phyloP scores from a whole-genome alignment of 352 stramenopile genomes.

The Phytopythium sindhum region DNA sequence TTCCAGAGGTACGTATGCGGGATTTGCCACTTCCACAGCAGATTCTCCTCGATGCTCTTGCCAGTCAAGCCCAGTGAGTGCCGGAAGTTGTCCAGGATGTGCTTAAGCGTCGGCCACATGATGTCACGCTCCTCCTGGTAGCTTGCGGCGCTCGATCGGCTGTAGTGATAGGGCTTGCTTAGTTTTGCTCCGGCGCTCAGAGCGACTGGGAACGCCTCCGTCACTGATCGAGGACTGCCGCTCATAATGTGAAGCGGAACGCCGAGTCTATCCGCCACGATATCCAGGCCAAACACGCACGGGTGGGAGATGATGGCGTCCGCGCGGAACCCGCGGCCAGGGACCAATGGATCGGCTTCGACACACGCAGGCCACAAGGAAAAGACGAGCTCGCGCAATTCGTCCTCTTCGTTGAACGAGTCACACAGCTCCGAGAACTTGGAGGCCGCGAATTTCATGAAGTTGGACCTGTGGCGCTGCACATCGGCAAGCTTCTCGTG shows the following conservation, averaged over 20 bases:
- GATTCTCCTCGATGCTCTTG: constrained; percentile 20
- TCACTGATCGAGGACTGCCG: constrained; percentile 29
- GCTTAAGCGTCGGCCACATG: too few species aligned
- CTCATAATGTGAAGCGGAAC: constrained; percentile 44
- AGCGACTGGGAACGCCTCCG: constrained; percentile 41
- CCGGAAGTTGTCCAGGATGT: constrained; percentile 42
- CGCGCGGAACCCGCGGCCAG: constrained; percentile 35
- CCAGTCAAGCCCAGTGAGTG: constrained; percentile 27
- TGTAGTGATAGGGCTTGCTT: too few species aligned
- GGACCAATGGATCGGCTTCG: constrained; percentile 24
- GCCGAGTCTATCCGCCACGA: constrained; percentile 38
- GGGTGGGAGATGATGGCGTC: constrained; percentile 42
- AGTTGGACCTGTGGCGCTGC: constrained; percentile 29
- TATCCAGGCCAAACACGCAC: constrained; percentile 30
- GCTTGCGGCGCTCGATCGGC: too few species aligned
- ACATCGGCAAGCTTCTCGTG: constrained; percentile 29
- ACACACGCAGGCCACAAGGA: constrained; percentile 44
- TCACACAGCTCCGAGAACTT: constrained; percentile 29
- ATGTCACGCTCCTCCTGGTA: constrained; percentile 32
- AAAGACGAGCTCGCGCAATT: constrained; percentile 40
- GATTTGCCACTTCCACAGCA: constrained; percentile 36
- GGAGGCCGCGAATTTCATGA: constrained; percentile 26
- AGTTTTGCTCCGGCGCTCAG: too few species aligned
- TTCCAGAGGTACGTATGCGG: constrained; percentile 49
- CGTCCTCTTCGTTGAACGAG: constrained; percentile 41